Evolutionary conservation across 1,284 basidiomycete genomes (phyloP).

Genomic region (Microbotryomycetes sp.): DNA sequence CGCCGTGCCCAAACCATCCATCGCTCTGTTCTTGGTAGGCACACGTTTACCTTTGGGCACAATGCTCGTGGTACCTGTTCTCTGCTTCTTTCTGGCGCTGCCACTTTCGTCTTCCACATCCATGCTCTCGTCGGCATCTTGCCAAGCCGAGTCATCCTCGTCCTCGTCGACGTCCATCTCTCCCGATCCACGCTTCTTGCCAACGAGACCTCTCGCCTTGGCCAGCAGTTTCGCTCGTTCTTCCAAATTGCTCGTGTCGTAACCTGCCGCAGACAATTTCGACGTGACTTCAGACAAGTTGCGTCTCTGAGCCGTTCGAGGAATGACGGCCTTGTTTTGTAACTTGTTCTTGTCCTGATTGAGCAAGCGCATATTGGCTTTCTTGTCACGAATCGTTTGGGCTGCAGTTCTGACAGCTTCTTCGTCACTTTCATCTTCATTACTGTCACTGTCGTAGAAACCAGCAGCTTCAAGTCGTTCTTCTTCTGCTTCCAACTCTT

Average conservation of each 20-base stretch:
- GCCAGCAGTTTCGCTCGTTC: conserved; percentile 78
- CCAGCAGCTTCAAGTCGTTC: conserved; percentile 88
- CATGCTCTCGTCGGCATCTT: conserved; percentile 53
- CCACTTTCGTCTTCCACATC: conserved; percentile 41
- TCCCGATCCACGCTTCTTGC: conserved; percentile 59
- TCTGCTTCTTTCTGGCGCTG: conserved; percentile 43
- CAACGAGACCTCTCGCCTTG: conserved; percentile 60
- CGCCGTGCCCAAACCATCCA: conserved; percentile 71
- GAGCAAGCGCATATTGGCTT: conserved; percentile 59
- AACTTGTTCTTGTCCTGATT: conserved; percentile 81
- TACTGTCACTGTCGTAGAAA: conserved; percentile 79
- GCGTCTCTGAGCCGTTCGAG: conserved; percentile 73
- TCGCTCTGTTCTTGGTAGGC: conserved; percentile 63
- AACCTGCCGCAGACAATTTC: conserved; percentile 75
- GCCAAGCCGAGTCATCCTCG: conserved; percentile 55
- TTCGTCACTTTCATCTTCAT: conserved; percentile 80
- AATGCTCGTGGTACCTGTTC: conserved; percentile 52
- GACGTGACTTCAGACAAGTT: conserved; percentile 79
- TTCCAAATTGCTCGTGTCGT: conserved; percentile 81
- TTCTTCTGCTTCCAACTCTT: conserved; percentile 94
- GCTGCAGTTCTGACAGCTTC: conserved; percentile 68
- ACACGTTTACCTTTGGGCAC: conserved; percentile 46
- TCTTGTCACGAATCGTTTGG: conserved; percentile 58
- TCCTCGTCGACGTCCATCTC: conserved; percentile 55
- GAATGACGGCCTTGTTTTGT: conserved; percentile 77